Evolutionary conservation across 495 filamentous ascomycete genomes (phyloP).

Genomic region (Aspergillus nanangensis): DNA sequence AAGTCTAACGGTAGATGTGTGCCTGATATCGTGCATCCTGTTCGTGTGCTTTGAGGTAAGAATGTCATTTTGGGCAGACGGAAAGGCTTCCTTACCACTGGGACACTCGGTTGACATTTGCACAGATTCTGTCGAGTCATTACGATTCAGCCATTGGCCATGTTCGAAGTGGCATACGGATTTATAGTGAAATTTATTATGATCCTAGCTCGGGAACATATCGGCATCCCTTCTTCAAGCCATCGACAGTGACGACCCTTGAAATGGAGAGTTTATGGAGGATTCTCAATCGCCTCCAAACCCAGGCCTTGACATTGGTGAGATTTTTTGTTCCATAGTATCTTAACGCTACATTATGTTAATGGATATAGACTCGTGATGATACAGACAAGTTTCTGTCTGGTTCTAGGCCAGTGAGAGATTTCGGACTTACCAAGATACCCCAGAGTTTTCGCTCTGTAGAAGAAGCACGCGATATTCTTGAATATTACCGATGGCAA

Average conservation of each 20-base stretch:
- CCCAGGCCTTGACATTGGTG: constrained; percentile 11
- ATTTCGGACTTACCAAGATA: background rate
- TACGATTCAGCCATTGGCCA: constrained; percentile 29
- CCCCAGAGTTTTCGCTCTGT: constrained; percentile 12
- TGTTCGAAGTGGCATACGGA: constrained; percentile 26
- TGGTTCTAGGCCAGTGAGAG: background rate
- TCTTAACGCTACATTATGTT: background rate
- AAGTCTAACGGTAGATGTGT: constrained; percentile 27
- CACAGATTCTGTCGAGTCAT: constrained; percentile 30
- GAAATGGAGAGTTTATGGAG: constrained; percentile 10
- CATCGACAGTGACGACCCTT: constrained; percentile 5
- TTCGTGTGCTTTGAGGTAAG: constrained; percentile 21
- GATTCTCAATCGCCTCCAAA: constrained; percentile 14
- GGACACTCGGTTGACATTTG: too few species aligned
- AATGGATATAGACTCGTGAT: background rate
- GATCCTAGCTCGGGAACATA: constrained; percentile 5
- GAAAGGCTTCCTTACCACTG: too few species aligned
- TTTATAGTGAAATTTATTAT: constrained; percentile 19
- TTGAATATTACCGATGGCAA: constrained; percentile 10
- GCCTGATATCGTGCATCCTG: constrained; percentile 44
- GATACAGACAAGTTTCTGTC: background rate
- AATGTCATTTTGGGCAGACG: background rate
- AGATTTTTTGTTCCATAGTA: background rate
- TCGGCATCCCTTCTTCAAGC: constrained; percentile 9
- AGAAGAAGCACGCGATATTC: constrained; percentile 17